phyloP scores from a whole-genome alignment of 108 stramenopile species.

The Chaetoceros tenuissimus region DNA sequence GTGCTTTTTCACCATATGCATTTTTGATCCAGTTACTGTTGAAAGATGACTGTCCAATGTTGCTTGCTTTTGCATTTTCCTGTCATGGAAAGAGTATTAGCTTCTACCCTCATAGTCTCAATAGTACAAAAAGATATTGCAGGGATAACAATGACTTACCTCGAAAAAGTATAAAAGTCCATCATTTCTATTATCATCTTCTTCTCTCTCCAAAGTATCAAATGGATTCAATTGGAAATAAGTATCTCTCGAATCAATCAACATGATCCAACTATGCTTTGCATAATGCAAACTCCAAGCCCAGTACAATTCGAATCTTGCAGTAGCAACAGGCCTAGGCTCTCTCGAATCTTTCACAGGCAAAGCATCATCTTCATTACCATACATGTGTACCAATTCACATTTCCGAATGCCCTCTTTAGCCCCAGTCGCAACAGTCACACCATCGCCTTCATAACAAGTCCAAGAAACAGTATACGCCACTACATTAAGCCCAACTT shows the following conservation, averaged over 20 bases:
- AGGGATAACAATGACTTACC: neutral
- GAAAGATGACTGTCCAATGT: constrained; percentile 54
- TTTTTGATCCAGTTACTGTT: constrained; percentile 61
- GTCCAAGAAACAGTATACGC: constrained; percentile 51
- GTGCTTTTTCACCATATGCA: constrained; percentile 38
- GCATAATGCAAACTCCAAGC: constrained; percentile 67
- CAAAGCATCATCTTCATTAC: constrained; percentile 14
- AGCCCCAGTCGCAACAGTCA: constrained; percentile 26
- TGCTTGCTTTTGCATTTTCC: constrained; percentile 71
- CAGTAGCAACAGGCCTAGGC: constrained; percentile 68
- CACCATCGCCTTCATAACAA: constrained; percentile 38
- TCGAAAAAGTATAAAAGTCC: constrained; percentile 73
- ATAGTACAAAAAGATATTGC: too few species aligned
- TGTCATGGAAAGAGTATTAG: too few species aligned
- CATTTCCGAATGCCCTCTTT: constrained; percentile 28
- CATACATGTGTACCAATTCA: constrained; percentile 40
- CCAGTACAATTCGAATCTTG: constrained; percentile 86
- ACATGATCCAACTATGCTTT: constrained; percentile 61
- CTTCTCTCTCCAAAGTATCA: constrained; percentile 11
- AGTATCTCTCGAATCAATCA: constrained; percentile 73
- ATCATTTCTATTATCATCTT: constrained; percentile 11
- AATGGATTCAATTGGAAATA: constrained; percentile 80
- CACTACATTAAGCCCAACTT: constrained; percentile 37
- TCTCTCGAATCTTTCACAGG: constrained; percentile 50
- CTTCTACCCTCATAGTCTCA: too few species aligned